These are phyloP conservation scores for Glomus cerebriforme DNA, from an alignment of 192 early-diverging fungal species.

Conservation along the genomic window DNA sequence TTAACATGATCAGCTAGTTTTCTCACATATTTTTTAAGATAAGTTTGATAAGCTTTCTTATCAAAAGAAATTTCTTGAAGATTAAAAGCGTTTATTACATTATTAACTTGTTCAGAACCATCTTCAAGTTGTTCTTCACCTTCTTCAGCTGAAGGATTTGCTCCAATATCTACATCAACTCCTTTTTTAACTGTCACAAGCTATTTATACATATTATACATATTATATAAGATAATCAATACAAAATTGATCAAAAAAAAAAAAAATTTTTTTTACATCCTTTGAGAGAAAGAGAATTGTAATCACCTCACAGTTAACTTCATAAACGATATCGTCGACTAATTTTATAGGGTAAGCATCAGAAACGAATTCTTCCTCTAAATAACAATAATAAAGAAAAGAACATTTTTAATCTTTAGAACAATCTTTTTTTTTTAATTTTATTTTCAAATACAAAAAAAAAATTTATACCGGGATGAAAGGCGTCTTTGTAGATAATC, in stretches of 20 bases:
- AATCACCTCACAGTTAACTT: slow-evolving; percentile 78
- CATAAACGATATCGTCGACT: slow-evolving; percentile 64
- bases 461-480: slow-evolving; percentile 54
- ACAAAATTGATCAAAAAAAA: neutral
- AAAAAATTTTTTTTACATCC: too few species aligned
- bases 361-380: slow-evolving; percentile 89
- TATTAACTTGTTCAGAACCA: slow-evolving; percentile 69
- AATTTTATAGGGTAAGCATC: slow-evolving; percentile 77
- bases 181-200: slow-evolving; percentile 65
- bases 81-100: slow-evolving; percentile 82
- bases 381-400: neutral
- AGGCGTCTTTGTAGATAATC: slow-evolving; percentile 69
- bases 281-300: neutral
- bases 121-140: slow-evolving; percentile 69
- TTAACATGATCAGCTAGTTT: slow-evolving; percentile 63
- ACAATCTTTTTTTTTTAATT: neutral
- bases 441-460: neutral
- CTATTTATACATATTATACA: slow-evolving; percentile 37
- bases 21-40: slow-evolving; percentile 97
- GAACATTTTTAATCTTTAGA: neutral
- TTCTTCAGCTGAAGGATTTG: slow-evolving; percentile 89
- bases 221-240: neutral
- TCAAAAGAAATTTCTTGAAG: slow-evolving; percentile 76
- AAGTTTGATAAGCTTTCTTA: slow-evolving; percentile 89
- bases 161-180: slow-evolving; percentile 85